Conservation (phyloP, 2,329 filamentous ascomycete species). For the Fusarium floridanum region DNA sequence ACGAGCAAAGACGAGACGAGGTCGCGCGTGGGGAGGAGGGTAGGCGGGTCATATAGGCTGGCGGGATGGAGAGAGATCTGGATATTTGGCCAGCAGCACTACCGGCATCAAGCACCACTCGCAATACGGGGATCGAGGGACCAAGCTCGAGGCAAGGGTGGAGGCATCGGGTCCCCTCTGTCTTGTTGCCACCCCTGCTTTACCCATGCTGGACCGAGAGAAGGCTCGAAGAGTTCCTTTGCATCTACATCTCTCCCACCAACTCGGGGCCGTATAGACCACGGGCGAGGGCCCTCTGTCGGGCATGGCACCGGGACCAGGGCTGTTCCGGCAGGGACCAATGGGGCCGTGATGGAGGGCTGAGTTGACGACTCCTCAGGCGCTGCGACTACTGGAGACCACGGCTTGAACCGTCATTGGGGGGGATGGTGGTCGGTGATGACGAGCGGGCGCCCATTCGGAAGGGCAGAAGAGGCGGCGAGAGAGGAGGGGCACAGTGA, state of each 20-base stretch:
- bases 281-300: constrained; percentile 33
- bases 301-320: constrained; percentile 41
- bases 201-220: constrained; percentile 18
- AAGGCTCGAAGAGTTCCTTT: constrained; percentile 33
- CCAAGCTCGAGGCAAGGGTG: constrained; percentile 37
- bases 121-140: constrained; percentile 30
- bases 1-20: constrained; percentile 21
- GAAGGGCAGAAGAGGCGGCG: constrained; percentile 23
- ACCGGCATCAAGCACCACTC: constrained; percentile 27
- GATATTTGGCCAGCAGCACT: constrained; percentile 32
- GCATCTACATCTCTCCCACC: constrained; percentile 44
- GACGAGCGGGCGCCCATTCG: constrained; percentile 42
- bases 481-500: constrained; percentile 33
- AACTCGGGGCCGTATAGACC: constrained; percentile 37
- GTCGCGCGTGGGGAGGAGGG: constrained; percentile 44
- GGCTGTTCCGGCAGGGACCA: constrained; percentile 37
- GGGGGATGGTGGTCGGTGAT: constrained; percentile 34
- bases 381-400: constrained; percentile 35
- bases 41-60: constrained; percentile 49
- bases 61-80: constrained; percentile 36
- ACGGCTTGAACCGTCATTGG: constrained; percentile 42
- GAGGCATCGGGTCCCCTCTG: constrained; percentile 30
- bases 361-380: constrained; percentile 33
- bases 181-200: constrained; percentile 34
- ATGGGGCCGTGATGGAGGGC: constrained; percentile 35